phyloP scores from a whole-genome alignment of 148 eudicot species.

The Rhododendron kiyosumense region DNA sequence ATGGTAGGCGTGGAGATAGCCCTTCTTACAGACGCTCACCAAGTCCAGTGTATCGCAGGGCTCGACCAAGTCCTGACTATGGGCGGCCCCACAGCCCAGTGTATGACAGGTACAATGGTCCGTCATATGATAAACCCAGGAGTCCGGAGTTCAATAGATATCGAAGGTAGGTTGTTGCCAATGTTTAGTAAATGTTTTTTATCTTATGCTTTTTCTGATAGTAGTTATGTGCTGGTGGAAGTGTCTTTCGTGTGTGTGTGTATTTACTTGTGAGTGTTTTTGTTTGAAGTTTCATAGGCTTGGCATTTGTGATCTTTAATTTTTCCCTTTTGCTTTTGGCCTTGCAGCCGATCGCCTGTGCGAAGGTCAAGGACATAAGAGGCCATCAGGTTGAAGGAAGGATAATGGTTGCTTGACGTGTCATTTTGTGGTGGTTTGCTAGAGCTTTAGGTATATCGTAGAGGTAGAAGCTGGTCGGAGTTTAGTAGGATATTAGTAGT shows the following conservation, averaged over 20 bases:
- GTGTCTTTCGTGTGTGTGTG: background rate
- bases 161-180: slow-evolving; percentile 44
- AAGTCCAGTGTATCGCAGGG: slow-evolving; percentile 59
- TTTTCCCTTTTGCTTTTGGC: background rate
- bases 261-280: background rate
- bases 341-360: slow-evolving; percentile 64
- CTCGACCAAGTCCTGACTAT: slow-evolving; percentile 77
- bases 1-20: slow-evolving; percentile 54
- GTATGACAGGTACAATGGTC: slow-evolving; percentile 53
- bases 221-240: background rate
- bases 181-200: background rate
- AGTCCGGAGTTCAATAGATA: slow-evolving; percentile 59
- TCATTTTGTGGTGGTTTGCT: slow-evolving; percentile 1
- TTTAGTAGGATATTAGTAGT: background rate
- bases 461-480: background rate
- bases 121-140: slow-evolving; percentile 53
- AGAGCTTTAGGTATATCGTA: background rate
- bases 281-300: background rate
- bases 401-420: background rate
- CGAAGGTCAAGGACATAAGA: slow-evolving; percentile 59
- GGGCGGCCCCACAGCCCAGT: slow-evolving; percentile 60
- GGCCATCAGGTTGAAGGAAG: slow-evolving; percentile 2
- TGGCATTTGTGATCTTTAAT: background rate
- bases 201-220: too few relatives aligned
- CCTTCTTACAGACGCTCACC: slow-evolving; percentile 74